These are phyloP conservation scores for Castanea sativa DNA, from an alignment of 306 rosid genomes.

Conservation along the genomic window DNA sequence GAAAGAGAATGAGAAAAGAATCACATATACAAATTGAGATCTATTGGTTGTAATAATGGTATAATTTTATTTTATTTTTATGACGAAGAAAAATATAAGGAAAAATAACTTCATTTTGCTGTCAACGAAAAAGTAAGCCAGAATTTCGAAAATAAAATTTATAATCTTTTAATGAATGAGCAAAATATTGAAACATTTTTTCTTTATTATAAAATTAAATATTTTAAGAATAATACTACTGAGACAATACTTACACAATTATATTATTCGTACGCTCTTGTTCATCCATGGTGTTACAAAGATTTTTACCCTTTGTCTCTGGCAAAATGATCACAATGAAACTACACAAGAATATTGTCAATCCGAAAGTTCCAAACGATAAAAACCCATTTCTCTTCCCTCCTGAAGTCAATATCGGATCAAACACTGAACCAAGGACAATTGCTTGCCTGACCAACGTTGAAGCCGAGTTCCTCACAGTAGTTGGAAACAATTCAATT, in stretches of 20 bases:
- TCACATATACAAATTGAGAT: no score
- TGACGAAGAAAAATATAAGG: no score
- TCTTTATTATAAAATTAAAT: no score
- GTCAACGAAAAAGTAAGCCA: accelerated
- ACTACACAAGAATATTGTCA: slow-evolving; percentile 8
- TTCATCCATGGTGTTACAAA: slow-evolving; percentile 43
- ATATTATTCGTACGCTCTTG: slow-evolving; percentile 18
- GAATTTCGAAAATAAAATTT: no score
- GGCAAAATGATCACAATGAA: slow-evolving; percentile 16
- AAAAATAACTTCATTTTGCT: no score
- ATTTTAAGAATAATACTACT: no score
- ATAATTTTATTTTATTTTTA: no score
- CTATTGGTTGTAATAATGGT: no score
- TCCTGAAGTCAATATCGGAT: slow-evolving; percentile 19
- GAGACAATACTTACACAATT: no score
- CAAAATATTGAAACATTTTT: no score
- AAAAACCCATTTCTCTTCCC: slow-evolving; percentile 26
- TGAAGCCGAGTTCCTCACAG: slow-evolving; percentile 47
- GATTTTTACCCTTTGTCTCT: slow-evolving; percentile 27
- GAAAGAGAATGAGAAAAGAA: no score
- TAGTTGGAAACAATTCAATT: slow-evolving; percentile 44
- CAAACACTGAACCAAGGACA: slow-evolving; percentile 26
- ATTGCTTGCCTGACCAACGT: slow-evolving; percentile 37
- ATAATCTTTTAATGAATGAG: no score
- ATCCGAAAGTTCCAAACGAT: slow-evolving; percentile 29